Percentiles rank a stretch among this genome's conserved stretches.
phyloP scores from a whole-genome alignment of 768 basidiomycete genomes.

The Mycena sanguinolenta region DNA sequence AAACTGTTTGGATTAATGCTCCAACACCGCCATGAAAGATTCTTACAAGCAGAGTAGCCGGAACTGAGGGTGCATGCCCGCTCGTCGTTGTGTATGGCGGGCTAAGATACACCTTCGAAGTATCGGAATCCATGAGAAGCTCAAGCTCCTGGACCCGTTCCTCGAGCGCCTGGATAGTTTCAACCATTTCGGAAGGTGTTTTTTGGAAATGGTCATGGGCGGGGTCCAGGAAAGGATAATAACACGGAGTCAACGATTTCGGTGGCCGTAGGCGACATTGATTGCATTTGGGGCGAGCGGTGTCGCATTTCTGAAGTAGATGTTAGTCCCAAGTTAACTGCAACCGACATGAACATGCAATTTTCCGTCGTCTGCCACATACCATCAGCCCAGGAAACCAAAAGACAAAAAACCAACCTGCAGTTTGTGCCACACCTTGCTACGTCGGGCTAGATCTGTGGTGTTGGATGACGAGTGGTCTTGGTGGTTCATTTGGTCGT shows the following conservation, averaged over 20 bases:
- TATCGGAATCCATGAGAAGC: neutral
- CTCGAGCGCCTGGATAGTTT: slow-evolving; percentile 9
- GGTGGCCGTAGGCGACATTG: slow-evolving; percentile 21
- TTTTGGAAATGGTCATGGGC: neutral
- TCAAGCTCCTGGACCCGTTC: slow-evolving; percentile 18
- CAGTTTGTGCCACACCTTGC: too few relatives aligned
- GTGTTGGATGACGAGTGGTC: too few relatives aligned
- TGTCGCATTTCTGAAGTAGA: slow-evolving; percentile 21
- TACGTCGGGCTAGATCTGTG: too few relatives aligned
- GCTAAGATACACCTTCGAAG: neutral
- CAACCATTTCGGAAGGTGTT: slow-evolving; percentile 6
- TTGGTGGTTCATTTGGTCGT: too few relatives aligned
- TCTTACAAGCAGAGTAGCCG: neutral
- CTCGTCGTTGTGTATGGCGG: slow-evolving; percentile 4
- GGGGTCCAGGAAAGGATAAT: neutral
- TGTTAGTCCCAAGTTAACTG: neutral
- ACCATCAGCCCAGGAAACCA: too few relatives aligned
- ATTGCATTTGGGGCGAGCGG: slow-evolving; percentile 9
- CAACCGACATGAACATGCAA: neutral
- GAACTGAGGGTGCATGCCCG: neutral
- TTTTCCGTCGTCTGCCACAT: neutral
- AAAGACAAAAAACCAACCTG: too few relatives aligned
- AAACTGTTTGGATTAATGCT: neutral
- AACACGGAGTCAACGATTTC: slow-evolving; percentile 2
- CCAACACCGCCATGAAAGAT: neutral